phyloP scores from a whole-genome alignment of 768 basidiomycete genomes.

The Xerocomellus amylosporus region DNA sequence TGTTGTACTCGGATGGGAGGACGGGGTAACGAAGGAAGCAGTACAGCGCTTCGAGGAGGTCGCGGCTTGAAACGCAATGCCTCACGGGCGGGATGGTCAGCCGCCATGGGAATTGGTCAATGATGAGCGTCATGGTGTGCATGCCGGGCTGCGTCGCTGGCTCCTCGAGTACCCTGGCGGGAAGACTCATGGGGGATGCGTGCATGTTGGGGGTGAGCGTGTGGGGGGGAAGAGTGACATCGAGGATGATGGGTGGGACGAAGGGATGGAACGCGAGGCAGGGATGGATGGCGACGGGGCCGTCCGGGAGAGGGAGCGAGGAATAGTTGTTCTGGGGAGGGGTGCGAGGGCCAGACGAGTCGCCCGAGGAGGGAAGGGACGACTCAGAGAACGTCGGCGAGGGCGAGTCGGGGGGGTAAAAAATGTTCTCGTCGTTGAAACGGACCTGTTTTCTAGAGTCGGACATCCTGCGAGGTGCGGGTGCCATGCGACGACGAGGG shows the following conservation, averaged over 20 bases:
- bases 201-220: constrained; percentile 23
- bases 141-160: constrained; percentile 33
- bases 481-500: constrained; percentile 10
- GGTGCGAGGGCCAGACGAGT: constrained; percentile 29
- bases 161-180: constrained; percentile 22
- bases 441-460: constrained; percentile 26
- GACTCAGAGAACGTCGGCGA: constrained; percentile 30
- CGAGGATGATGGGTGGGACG: constrained; percentile 20
- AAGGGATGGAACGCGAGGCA: constrained; percentile 30
- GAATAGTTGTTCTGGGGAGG: constrained; percentile 27
- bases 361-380: constrained; percentile 30
- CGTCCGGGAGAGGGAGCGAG: constrained; percentile 21
- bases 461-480: constrained; percentile 19
- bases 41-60: constrained; percentile 50
- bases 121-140: constrained; percentile 30
- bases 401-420: constrained; percentile 29
- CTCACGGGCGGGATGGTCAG: constrained; percentile 30
- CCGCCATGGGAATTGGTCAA: constrained; percentile 34
- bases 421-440: constrained; percentile 33
- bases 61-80: constrained; percentile 40
- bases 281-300: constrained; percentile 32
- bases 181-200: constrained; percentile 26
- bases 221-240: constrained; percentile 18
- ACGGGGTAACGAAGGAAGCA: constrained; percentile 41
- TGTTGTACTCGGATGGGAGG: constrained; percentile 39